Percentiles rank a stretch among this genome's conserved stretches.
phyloP scores from a whole-genome alignment of 176 grass and related monocot genomes.

The Phoenix roebelenii region DNA sequence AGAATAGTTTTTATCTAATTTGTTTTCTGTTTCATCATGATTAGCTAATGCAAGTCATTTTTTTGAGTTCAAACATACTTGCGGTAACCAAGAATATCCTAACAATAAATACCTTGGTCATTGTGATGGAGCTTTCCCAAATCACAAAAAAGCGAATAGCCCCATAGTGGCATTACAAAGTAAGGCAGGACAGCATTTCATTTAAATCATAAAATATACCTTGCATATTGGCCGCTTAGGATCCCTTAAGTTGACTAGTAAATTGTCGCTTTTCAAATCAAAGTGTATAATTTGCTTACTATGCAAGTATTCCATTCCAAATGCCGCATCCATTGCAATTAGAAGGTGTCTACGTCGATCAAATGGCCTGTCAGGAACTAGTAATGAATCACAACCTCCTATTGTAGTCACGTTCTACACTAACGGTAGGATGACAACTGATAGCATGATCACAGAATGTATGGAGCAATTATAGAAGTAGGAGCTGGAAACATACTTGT shows the following conservation, averaged over 20 bases:
- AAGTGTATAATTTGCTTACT: slow-evolving; percentile 97
- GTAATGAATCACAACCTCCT: neutral
- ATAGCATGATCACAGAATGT: slow-evolving; percentile 5
- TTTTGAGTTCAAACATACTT: too few species aligned
- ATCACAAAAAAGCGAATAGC: too few species aligned
- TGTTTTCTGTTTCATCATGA: too few species aligned
- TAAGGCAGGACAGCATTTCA: too few species aligned
- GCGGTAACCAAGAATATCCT: too few species aligned
- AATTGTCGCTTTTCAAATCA: slow-evolving; percentile 98
- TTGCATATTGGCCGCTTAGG: slow-evolving; percentile 99
- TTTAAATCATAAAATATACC: slow-evolving; percentile 20
- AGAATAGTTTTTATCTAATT: too few species aligned
- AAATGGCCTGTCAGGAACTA: slow-evolving; percentile 39
- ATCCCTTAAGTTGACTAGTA: slow-evolving; percentile 95
- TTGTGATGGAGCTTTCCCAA: too few species aligned
- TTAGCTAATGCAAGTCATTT: too few species aligned
- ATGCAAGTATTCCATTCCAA: slow-evolving; percentile 99
- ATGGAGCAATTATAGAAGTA: neutral
- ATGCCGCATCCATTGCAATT: slow-evolving; percentile 97
- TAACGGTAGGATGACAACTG: neutral
- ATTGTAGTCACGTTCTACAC: neutral
- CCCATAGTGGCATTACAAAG: too few species aligned
- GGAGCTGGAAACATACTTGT: slow-evolving; percentile 44
- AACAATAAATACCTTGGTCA: too few species aligned
- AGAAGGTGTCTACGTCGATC: slow-evolving; percentile 67